Percentiles rank a stretch among this genome's conserved stretches.
Conservation (phyloP, 495 filamentous ascomycete species). For the Aspergillus wentii region DNA sequence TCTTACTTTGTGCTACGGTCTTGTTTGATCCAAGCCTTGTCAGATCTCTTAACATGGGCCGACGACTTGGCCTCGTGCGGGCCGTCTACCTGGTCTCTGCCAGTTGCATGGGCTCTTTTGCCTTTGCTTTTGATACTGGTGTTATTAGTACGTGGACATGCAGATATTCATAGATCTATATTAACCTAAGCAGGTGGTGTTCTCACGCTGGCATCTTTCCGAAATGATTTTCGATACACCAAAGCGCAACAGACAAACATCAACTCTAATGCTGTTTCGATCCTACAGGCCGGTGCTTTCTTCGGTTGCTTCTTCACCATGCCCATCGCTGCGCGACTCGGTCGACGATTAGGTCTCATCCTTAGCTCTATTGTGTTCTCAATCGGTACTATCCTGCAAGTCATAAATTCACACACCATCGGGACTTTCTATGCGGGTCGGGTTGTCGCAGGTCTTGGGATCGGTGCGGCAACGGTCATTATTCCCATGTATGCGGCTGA, state of each 20-base stretch:
- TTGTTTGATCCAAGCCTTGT: no score
- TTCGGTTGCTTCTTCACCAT: slow-evolving; percentile 44
- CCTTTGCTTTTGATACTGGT: slow-evolving; percentile 35
- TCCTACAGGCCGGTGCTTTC: slow-evolving; percentile 38
- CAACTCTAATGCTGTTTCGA: slow-evolving; percentile 39
- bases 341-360: slow-evolving; percentile 35
- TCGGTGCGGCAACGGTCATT: slow-evolving; percentile 48
- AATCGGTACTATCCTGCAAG: slow-evolving; percentile 39
- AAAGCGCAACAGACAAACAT: slow-evolving; percentile 26
- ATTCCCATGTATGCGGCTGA: slow-evolving; percentile 52
- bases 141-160: slow-evolving; percentile 25
- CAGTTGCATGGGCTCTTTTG: slow-evolving; percentile 37
- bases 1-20: no score
- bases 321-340: slow-evolving; percentile 37
- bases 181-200: slow-evolving; percentile 28
- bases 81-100: slow-evolving; percentile 30
- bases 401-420: slow-evolving; percentile 35
- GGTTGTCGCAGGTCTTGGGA: slow-evolving; percentile 50
- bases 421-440: slow-evolving; percentile 42
- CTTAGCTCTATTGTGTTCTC: slow-evolving; percentile 37
- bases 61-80: slow-evolving; percentile 26
- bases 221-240: slow-evolving; percentile 31
- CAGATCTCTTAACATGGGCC: slow-evolving; percentile 29
- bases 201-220: slow-evolving; percentile 34
- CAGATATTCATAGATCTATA: no score